Evolutionary conservation across 2,329 filamentous ascomycete species (phyloP), one percentile per base, ranked within the genome.

Genomic region (Colletotrichum horii): DNA sequence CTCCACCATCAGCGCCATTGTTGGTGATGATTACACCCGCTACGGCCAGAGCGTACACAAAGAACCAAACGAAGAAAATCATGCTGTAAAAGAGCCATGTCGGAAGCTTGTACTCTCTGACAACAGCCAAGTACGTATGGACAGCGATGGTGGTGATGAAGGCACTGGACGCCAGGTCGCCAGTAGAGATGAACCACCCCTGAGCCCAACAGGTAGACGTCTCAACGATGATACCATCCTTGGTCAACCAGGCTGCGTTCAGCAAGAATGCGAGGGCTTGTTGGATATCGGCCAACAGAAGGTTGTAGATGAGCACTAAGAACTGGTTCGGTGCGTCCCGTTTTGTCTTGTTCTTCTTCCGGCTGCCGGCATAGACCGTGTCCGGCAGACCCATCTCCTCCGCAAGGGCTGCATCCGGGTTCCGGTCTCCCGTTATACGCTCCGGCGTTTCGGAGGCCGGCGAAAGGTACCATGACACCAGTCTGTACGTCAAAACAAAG

Each of bases 141-240:
- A 90, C 76, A 16, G 89, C 91, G 75, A 93, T 92, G 14, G 85
- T 84, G 16, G 89, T 87, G 74, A 91, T 90, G 82, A 91, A 92
- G 32, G 90, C 85, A 61, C 90, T 91, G 58, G 88, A 89, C 1
- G 89, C 86, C 71, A 92, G 76, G 78, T 92, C 90, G 30, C 91
- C 91, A 0, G 87, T 89, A 19, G 89, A 89, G 1, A 92, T 83
- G 34, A 92, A 87, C 82, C 89, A 91, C 14, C 89, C 91, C 81
- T 93, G 91, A 2, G 87, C 88, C 79, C 80, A 83, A 81, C 91
- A 93, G 8, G 88, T 83, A 4, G 84, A 77, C 0, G 87, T 88
- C 4, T 84, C 83, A 8, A 91, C 86, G 4, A 86, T 77, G 56
- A 93, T 88, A 0, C 83, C 83, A 78, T 91, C 84, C 22, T 83